phyloP scores from a whole-genome alignment of 305 asterid genomes.

The Fraxinus baroniana region DNA sequence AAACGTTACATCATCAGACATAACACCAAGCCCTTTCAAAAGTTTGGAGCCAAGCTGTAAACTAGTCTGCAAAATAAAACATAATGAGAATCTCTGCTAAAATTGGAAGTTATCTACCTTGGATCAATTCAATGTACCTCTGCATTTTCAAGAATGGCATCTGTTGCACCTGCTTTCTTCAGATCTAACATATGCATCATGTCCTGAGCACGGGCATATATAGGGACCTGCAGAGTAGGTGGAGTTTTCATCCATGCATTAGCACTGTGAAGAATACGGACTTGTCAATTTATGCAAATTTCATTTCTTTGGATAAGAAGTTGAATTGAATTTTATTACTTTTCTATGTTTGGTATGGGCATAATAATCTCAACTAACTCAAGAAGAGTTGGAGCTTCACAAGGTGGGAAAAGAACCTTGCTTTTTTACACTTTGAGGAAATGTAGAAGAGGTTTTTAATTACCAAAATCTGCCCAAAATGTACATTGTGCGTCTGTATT shows the following conservation, averaged over 20 bases:
- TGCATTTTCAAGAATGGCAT: conserved; percentile 90
- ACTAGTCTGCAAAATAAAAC: conserved; percentile 63
- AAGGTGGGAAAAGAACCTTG: neutral
- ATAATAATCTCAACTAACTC: neutral
- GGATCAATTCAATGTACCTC: conserved; percentile 54
- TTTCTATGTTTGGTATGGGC: neutral
- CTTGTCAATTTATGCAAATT: neutral
- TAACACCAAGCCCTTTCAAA: conserved; percentile 82
- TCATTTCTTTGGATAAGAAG: neutral
- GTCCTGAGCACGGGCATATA: conserved; percentile 93
- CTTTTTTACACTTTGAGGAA: neutral
- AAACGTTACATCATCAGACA: conserved; percentile 88
- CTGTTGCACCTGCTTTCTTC: conserved; percentile 97
- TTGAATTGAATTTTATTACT: neutral
- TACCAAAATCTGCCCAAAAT: neutral
- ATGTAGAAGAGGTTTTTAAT: neutral
- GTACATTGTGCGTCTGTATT: neutral
- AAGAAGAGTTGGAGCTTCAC: neutral
- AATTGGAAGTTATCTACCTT: neutral
- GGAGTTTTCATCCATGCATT: conserved; percentile 11
- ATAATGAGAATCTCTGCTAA: conserved; percentile 19
- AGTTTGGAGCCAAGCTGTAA: conserved; percentile 97
- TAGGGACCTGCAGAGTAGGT: conserved; percentile 60
- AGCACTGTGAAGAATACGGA: neutral
- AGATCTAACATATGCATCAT: conserved; percentile 77